These are phyloP conservation scores for Aspergillus ruber DNA, from an alignment of 2,329 filamentous ascomycete species.

Conservation along the genomic window DNA sequence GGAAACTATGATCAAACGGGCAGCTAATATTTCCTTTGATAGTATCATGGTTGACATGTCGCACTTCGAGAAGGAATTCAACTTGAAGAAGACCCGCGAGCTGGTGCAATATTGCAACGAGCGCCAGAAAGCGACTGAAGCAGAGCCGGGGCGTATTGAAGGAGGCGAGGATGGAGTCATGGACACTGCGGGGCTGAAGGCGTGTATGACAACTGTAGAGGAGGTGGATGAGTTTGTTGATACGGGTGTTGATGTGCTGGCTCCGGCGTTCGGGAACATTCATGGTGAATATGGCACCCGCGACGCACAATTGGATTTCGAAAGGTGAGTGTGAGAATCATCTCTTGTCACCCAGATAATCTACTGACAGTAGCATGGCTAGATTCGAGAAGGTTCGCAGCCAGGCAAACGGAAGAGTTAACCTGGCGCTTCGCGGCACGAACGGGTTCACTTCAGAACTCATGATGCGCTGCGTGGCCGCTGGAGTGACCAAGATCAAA, in stretches of 20 bases:
- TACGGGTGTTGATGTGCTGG: conserved; percentile 42
- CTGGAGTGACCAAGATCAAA: conserved; percentile 49
- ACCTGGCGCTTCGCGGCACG: conserved; percentile 49
- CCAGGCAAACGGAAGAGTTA: conserved; percentile 40
- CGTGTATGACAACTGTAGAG: conserved; percentile 57
- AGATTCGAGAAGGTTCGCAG: conserved; percentile 39
- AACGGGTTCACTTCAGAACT: conserved; percentile 48
- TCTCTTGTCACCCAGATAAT: background rate
- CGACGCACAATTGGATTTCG: conserved; percentile 54
- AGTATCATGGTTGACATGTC: conserved; percentile 69
- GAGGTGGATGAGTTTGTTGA: conserved; percentile 61
- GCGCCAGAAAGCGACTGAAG: conserved; percentile 59
- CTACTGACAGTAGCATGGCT: background rate
- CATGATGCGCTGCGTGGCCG: conserved; percentile 44
- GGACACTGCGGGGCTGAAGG: conserved; percentile 55
- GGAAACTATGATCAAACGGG: conserved; percentile 51
- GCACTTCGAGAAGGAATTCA: conserved; percentile 62
- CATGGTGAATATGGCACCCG: conserved; percentile 29
- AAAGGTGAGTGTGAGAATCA: conserved; percentile 20
- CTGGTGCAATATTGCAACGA: conserved; percentile 56
- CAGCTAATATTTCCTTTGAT: conserved; percentile 56
- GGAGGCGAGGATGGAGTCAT: conserved; percentile 65
- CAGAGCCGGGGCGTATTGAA: conserved; percentile 62
- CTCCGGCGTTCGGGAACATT: conserved; percentile 8
- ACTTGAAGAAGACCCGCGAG: conserved; percentile 55